phyloP scores from a whole-genome alignment of 768 basidiomycete species.

The Suillus brevipes region DNA sequence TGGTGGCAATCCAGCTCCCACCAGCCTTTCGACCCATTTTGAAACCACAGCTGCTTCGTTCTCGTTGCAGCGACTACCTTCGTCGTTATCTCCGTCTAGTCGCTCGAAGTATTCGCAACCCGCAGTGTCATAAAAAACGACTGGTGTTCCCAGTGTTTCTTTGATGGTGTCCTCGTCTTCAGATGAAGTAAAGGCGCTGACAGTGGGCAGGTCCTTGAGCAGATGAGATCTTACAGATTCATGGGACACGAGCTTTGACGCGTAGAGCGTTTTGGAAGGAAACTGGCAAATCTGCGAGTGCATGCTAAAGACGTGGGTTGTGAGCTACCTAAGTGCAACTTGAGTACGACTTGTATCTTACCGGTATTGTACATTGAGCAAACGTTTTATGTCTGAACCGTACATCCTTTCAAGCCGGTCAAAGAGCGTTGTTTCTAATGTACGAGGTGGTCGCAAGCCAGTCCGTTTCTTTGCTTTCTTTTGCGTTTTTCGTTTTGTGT shows the following conservation, averaged over 20 bases:
- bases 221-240: conserved; percentile 70
- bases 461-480: conserved; percentile 15
- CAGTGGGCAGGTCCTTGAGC: conserved; percentile 66
- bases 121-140: conserved; percentile 93
- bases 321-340: neutral
- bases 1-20: conserved; percentile 61
- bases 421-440: conserved; percentile 88
- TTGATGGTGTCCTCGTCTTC: conserved; percentile 64
- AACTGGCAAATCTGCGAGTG: conserved; percentile 82
- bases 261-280: conserved; percentile 82
- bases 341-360: conserved; percentile 26
- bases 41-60: conserved; percentile 90
- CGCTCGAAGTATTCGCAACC: conserved; percentile 94
- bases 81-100: conserved; percentile 74
- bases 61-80: conserved; percentile 91
- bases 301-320: conserved; percentile 58
- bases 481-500: conserved; percentile 10
- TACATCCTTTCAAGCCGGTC: conserved; percentile 90
- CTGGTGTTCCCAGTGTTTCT: conserved; percentile 72
- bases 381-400: conserved; percentile 75
- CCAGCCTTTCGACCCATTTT: conserved; percentile 80
- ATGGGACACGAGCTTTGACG: conserved; percentile 67
- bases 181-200: conserved; percentile 33
- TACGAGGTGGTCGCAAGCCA: conserved; percentile 57
- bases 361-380: conserved; percentile 92